Percentiles rank a stretch among this genome's conserved stretches.
Conservation (phyloP, 2,329 filamentous ascomycete genomes). For the Aphanoascus verrucosus region DNA sequence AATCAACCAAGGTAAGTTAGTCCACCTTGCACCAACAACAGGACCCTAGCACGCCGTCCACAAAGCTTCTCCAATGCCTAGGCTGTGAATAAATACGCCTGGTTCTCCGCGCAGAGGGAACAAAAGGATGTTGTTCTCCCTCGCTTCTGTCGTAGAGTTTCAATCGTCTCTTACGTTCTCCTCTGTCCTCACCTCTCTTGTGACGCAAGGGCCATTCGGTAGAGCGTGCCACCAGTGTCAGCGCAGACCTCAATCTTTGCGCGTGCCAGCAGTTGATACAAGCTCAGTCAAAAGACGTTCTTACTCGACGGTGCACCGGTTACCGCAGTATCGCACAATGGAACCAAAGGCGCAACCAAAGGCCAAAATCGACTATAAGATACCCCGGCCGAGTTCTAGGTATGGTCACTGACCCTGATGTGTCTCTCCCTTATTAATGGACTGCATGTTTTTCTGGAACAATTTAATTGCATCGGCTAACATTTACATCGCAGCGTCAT, state of each 20-base stretch:
- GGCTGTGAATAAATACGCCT: neutral
- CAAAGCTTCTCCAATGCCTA: too few species aligned
- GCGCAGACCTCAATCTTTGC: neutral
- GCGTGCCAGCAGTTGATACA: neutral
- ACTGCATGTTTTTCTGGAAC: too few species aligned
- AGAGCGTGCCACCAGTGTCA: neutral
- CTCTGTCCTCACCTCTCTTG: neutral
- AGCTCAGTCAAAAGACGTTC: neutral
- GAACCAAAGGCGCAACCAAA: conserved; percentile 9
- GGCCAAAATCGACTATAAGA: conserved; percentile 17
- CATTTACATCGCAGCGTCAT: conserved; percentile 50
- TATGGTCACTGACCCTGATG: conserved; percentile 21
- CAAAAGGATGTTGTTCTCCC: neutral
- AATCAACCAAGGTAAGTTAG: conserved; percentile 2
- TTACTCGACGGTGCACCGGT: conserved; percentile 13
- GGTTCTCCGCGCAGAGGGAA: neutral
- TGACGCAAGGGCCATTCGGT: neutral
- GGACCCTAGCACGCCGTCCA: too few species aligned
- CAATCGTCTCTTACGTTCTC: neutral
- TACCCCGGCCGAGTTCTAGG: conserved; percentile 56
- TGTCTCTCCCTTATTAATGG: too few species aligned
- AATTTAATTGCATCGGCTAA: neutral
- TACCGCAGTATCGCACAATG: conserved; percentile 18
- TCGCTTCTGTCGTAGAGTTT: neutral
- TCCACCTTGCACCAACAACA: neutral